Evolutionary conservation across 2,329 filamentous ascomycete species (phyloP).

Genomic region (Fusarium chaquense): DNA sequence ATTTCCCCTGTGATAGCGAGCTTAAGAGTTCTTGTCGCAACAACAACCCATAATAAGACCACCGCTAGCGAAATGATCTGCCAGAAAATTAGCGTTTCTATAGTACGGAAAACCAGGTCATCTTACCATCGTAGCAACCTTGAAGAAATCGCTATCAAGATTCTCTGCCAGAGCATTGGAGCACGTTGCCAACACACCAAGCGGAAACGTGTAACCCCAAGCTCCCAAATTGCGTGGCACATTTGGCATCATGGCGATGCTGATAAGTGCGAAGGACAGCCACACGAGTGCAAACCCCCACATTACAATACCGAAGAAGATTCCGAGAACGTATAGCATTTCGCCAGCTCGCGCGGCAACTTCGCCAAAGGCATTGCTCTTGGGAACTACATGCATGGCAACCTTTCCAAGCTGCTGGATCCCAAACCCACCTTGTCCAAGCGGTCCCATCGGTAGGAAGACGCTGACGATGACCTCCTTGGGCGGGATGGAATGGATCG

Average conservation of each 20-base stretch:
- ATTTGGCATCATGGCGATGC: conserved; percentile 52
- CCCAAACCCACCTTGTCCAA: conserved; percentile 74
- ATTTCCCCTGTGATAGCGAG: conserved; percentile 57
- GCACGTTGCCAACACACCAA: conserved; percentile 60
- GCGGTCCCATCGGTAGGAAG: conserved; percentile 74
- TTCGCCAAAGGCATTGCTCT: conserved; percentile 59
- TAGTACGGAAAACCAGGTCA: neutral
- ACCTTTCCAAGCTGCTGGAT: conserved; percentile 65
- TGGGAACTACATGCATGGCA: conserved; percentile 56
- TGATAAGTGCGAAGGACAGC: conserved; percentile 59
- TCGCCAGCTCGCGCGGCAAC: conserved; percentile 53
- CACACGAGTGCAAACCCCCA: conserved; percentile 61
- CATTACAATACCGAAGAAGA: conserved; percentile 59
- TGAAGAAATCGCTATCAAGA: conserved; percentile 59
- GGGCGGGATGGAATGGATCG: conserved; percentile 73
- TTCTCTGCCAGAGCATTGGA: conserved; percentile 56
- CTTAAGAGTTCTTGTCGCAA: conserved; percentile 55
- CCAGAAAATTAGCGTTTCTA: conserved; percentile 16
- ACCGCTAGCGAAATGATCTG: conserved; percentile 58
- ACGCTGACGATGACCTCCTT: conserved; percentile 75
- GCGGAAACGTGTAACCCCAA: conserved; percentile 62
- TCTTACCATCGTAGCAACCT: conserved; percentile 53
- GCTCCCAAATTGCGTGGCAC: conserved; percentile 60
- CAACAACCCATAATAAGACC: conserved; percentile 58
- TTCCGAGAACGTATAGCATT: conserved; percentile 69